phyloP scores from a whole-genome alignment of 2,329 filamentous ascomycete species.

The Cladosporium oxysporum region DNA sequence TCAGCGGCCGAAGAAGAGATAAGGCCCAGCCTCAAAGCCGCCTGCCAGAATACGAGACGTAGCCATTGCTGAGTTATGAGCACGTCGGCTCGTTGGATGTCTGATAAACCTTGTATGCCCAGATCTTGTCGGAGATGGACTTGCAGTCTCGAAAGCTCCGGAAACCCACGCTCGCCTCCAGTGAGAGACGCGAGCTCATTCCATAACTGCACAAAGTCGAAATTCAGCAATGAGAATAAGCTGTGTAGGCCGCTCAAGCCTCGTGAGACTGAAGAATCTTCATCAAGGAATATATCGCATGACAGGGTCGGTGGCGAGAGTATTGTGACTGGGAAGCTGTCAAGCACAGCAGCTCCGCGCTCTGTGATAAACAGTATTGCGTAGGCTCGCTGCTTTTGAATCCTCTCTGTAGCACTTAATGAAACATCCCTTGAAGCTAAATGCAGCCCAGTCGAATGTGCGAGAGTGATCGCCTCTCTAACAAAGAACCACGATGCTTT shows the following conservation, averaged over 20 bases:
- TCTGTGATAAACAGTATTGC: constrained; percentile 27
- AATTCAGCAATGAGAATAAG: constrained; percentile 25
- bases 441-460: constrained; percentile 16
- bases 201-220: constrained; percentile 23
- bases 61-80: constrained; percentile 28
- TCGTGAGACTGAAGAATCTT: constrained; percentile 21
- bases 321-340: constrained; percentile 25
- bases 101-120: constrained; percentile 17
- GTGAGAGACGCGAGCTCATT: constrained; percentile 17
- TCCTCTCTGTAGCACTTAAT: constrained; percentile 4
- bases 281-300: constrained; percentile 16
- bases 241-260: constrained; percentile 21
- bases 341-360: constrained; percentile 23
- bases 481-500: constrained; percentile 26
- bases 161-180: constrained; percentile 1
- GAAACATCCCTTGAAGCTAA: not conserved
- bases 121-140: constrained; percentile 20
- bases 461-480: constrained; percentile 24
- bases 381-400: constrained; percentile 21
- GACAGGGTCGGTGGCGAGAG: constrained; percentile 14
- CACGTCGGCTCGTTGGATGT: constrained; percentile 25
- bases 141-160: constrained; percentile 20
- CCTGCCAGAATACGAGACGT: constrained; percentile 26
- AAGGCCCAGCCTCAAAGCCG: constrained; percentile 22
- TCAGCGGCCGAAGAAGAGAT: constrained; percentile 22